These are phyloP conservation scores for Castanea sativa DNA, from an alignment of 306 rosid genomes.

Conservation along the genomic window DNA sequence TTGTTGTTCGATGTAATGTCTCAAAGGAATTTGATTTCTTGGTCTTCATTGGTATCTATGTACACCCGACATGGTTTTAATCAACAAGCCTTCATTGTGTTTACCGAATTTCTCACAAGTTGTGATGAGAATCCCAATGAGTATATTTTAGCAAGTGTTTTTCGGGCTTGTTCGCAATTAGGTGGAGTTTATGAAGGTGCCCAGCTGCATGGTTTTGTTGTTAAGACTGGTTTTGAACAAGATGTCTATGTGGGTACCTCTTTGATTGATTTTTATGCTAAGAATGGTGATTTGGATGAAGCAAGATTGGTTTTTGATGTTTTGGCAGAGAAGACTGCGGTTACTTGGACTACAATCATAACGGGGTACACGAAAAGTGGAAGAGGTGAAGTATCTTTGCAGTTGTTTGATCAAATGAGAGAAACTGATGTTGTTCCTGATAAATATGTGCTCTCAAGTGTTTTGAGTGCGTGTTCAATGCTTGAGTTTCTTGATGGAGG, in stretches of 20 bases:
- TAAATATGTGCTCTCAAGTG: constrained; percentile 70
- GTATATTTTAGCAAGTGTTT: constrained; percentile 65
- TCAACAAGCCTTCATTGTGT: constrained; percentile 52
- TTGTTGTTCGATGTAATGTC: constrained; percentile 69
- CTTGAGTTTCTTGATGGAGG: constrained; percentile 68
- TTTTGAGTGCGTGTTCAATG: constrained; percentile 72
- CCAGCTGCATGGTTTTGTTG: constrained; percentile 59
- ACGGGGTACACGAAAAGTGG: constrained; percentile 66
- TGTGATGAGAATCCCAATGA: constrained; percentile 52
- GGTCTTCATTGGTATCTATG: constrained; percentile 85
- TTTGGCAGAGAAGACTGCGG: constrained; percentile 44
- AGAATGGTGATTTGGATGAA: constrained; percentile 52
- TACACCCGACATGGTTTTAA: constrained; percentile 47
- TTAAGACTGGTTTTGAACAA: constrained; percentile 56
- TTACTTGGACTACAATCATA: constrained; percentile 84
- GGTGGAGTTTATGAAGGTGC: constrained; percentile 45
- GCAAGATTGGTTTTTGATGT: constrained; percentile 67
- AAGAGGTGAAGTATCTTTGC: constrained; percentile 61
- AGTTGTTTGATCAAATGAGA: constrained; percentile 60
- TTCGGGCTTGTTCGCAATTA: constrained; percentile 64
- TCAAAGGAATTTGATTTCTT: constrained; percentile 58
- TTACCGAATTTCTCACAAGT: constrained; percentile 46
- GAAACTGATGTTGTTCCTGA: constrained; percentile 54
- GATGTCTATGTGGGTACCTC: constrained; percentile 87
- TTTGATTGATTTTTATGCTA: constrained; percentile 68